Conservation (phyloP, 2,329 filamentous ascomycete genomes). For the Sclerotinia minor region DNA sequence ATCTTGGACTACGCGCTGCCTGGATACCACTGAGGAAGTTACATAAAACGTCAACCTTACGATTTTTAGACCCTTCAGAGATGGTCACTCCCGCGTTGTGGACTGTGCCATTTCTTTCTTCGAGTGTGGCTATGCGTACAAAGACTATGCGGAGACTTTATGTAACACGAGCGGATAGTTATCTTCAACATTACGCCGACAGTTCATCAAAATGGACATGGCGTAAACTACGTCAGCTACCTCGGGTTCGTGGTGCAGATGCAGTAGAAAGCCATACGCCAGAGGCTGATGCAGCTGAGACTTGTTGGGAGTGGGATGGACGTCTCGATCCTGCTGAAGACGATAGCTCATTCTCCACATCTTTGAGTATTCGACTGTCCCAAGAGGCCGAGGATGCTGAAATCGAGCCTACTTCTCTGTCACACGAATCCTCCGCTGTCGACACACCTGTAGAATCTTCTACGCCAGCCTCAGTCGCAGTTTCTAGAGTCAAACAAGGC, state of each 20-base stretch:
- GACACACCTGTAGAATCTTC: constrained; percentile 36
- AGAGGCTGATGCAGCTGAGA: constrained; percentile 62
- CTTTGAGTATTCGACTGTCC: constrained; percentile 47
- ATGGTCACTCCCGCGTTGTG: constrained; percentile 72
- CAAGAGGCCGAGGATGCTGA: constrained; percentile 39
- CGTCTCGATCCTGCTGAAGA: constrained; percentile 17
- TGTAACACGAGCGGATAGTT: constrained; percentile 73
- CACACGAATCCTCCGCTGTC: constrained; percentile 40
- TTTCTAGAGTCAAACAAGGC: constrained; percentile 30
- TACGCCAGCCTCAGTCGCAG: constrained; percentile 35
- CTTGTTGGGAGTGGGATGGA: constrained; percentile 66
- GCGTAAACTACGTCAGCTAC: constrained; percentile 65
- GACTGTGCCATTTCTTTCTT: constrained; percentile 68
- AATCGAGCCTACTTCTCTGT: constrained; percentile 35
- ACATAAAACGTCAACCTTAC: constrained; percentile 69
- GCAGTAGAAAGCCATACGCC: constrained; percentile 50
- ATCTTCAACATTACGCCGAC: constrained; percentile 59
- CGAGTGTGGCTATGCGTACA: constrained; percentile 72
- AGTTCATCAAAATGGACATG: constrained; percentile 62
- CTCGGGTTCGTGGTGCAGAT: constrained; percentile 54
- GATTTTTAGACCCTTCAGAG: constrained; percentile 68
- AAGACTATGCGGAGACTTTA: constrained; percentile 63
- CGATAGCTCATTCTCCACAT: constrained; percentile 43
- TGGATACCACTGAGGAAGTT: constrained; percentile 79
- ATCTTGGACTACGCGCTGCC: constrained; percentile 59